These are phyloP conservation scores for Fusarium gaditjirri DNA, from an alignment of 2,329 filamentous ascomycete species.

Conservation along the genomic window DNA sequence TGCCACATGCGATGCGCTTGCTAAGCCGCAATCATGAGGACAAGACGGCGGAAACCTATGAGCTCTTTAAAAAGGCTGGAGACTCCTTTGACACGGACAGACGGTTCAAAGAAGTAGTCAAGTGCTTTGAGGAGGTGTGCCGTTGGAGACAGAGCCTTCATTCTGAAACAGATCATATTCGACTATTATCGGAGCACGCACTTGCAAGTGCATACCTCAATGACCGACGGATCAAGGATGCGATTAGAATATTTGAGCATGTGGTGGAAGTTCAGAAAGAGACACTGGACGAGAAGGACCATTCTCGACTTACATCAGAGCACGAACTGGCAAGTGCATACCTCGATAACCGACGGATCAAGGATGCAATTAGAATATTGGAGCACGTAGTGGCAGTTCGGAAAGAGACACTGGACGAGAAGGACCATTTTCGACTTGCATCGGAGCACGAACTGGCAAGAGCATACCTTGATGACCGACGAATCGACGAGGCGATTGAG, in stretches of 20 bases:
- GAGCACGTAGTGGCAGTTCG: no score
- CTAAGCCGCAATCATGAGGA: rapidly evolving
- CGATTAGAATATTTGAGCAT: neutral
- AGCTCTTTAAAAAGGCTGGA: neutral
- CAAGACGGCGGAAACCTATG: rapidly evolving
- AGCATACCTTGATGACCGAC: no score
- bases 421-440: no score
- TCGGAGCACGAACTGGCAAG: no score
- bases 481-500: no score
- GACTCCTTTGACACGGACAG: rapidly evolving
- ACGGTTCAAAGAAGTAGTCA: neutral
- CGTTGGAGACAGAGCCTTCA: neutral
- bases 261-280: neutral
- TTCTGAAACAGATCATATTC: neutral
- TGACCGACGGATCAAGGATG: neutral
- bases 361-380: no score
- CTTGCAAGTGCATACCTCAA: neutral
- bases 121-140: neutral
- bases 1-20: neutral
- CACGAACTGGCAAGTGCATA: rapidly evolving
- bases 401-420: no score
- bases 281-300: neutral
- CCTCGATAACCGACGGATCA: rapidly evolving
- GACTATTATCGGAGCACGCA: rapidly evolving
- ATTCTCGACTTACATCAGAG: neutral